Evolutionary conservation across 2,329 filamentous ascomycete species (phyloP), one percentile per base, ranked within the genome.

Genomic region (Davidsoniella neocaledoniae): DNA sequence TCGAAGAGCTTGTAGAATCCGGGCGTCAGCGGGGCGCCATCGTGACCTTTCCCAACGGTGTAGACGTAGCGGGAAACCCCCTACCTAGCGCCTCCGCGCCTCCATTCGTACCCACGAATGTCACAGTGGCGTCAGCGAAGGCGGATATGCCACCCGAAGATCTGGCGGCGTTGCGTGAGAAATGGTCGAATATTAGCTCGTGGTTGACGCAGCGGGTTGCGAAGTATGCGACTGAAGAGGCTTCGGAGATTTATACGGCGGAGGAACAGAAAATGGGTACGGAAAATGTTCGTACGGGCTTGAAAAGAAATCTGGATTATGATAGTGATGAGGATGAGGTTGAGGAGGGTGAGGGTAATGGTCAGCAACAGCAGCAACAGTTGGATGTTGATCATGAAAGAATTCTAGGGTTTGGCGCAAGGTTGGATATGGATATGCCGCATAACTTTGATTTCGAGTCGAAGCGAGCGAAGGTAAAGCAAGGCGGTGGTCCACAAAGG

Each of bases 1-100:
- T 87, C 16, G 83, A 88, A 60, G 77, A 79, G 51, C 80, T 81
- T 66, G 78, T 90, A 23, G 74, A 77, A 19, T 68, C 77, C 47
- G 81, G 79, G 1, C 73, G 75, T 36, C 23, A 47, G 29, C 51
- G 51, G 23, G 46, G 50, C 17, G 29, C 38, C 7, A 40, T 39
- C 16, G 38, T 46, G 10, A 39, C 19, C 16, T 37, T n/a, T 14
- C 38, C 47, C 17, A 16, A 10, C 21, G 19, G 21, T 25, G 25
- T 68, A 10, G 59, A 57, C 14, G 56, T 60, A 23, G 62, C 59
- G 4, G 9, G 56, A 9, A 29, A 33, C 9, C 29, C 29, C 1
- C 29, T 33, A 57, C 7, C 58, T 57, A 23, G 5, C 21, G 7
- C 41, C 36, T 36, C 55, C 44, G 50, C 46, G 9, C 46, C 50